These are phyloP conservation scores for Periglandula ipomoeae DNA, from an alignment of 2,329 filamentous ascomycete species.

Conservation along the genomic window DNA sequence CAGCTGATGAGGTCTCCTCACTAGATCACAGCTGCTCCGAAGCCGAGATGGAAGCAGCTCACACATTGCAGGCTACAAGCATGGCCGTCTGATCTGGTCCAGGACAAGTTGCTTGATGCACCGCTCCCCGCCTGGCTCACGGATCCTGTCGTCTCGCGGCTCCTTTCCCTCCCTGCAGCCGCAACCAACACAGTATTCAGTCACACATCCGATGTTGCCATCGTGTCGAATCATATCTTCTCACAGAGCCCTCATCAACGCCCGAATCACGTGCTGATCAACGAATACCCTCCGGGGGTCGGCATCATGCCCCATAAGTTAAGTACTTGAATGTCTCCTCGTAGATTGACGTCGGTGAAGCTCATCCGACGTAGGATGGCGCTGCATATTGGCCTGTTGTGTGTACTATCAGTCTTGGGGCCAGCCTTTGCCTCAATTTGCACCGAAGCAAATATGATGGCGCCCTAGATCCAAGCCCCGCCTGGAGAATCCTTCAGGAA, in stretches of 20 bases:
- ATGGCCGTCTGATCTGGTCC: conserved; percentile 75
- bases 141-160: conserved; percentile 56
- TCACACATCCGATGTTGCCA: not conserved
- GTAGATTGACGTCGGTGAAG: conserved; percentile 11
- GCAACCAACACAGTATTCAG: conserved; percentile 4
- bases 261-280: conserved; percentile 89
- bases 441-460: conserved; percentile 54
- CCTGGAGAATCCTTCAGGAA: conserved; percentile 66
- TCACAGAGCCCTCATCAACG: conserved; percentile 58
- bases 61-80: conserved; percentile 86
- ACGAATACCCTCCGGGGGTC: conserved; percentile 79
- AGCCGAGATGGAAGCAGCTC: conserved; percentile 76
- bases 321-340: conserved; percentile 18
- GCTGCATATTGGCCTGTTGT: conserved; percentile 79
- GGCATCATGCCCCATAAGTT: conserved; percentile 95
- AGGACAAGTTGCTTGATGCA: conserved; percentile 65
- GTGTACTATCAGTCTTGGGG: conserved; percentile 80
- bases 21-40: conserved; percentile 53
- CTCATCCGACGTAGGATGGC: conserved; percentile 53
- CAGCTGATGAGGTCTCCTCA: conserved; percentile 4
- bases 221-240: conserved; percentile 35
- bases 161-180: conserved; percentile 40
- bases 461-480: conserved; percentile 41
- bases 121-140: conserved; percentile 69
- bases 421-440: conserved; percentile 68